Evolutionary conservation across 192 early-diverging fungal species (phyloP).

Genomic region (Coemansia furcata): DNA sequence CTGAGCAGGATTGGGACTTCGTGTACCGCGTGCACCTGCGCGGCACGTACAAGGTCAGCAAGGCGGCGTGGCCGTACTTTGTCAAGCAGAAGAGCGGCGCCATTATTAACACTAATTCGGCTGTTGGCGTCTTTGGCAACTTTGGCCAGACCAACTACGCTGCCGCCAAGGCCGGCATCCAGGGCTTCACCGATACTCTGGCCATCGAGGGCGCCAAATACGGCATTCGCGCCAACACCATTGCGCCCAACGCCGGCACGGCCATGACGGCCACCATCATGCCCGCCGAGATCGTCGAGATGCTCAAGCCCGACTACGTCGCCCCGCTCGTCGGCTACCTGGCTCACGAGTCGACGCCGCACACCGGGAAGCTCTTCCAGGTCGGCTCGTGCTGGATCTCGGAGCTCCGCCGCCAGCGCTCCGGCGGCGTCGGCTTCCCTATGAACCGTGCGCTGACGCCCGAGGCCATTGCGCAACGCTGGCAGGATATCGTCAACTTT

Average conservation of each 20-base stretch:
- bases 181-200: conserved; percentile 88
- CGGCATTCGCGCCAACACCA: conserved; percentile 92
- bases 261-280: conserved; percentile 97
- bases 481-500: conserved; percentile 86
- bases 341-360: conserved; percentile 72
- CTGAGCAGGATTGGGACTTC: conserved; percentile 93
- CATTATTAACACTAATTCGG: conserved; percentile 93
- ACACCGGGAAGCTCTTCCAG: conserved; percentile 91
- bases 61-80: conserved; percentile 96
- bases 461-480: conserved; percentile 80
- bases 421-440: conserved; percentile 91
- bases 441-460: conserved; percentile 75
- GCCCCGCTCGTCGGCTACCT: conserved; percentile 92
- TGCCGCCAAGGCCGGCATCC: conserved; percentile 88
- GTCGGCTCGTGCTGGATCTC: conserved; percentile 93
- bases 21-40: conserved; percentile 87
- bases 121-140: conserved; percentile 94
- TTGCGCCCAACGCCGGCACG: conserved; percentile 97
- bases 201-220: conserved; percentile 87
- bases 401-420: conserved; percentile 95
- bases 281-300: conserved; percentile 92
- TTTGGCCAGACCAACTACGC: conserved; percentile 96
- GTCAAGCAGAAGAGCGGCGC: conserved; percentile 91
- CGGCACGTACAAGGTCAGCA: conserved; percentile 91
- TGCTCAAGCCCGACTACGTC: conserved; percentile 95